A percentile compares a stretch with the other conserved stretches of the same genome.
phyloP scores from a whole-genome alignment of 495 filamentous ascomycete genomes.

The Annulohypoxylon maeteangense region DNA sequence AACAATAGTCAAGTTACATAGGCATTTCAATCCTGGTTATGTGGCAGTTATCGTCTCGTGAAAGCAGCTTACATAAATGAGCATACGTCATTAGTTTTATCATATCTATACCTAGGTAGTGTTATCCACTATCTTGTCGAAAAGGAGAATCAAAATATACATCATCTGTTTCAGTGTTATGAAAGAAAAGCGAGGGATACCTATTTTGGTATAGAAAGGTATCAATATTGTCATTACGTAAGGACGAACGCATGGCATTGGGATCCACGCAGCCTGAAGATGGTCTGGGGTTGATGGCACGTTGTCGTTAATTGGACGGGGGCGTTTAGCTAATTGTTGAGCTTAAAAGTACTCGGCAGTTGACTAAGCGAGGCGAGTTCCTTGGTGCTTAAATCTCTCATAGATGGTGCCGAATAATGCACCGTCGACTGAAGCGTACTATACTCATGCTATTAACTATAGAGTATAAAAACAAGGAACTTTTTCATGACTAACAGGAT shows the following conservation, averaged over 20 bases:
- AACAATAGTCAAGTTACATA: slow-evolving; percentile 1
- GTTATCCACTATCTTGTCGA: neutral
- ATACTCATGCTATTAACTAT: neutral
- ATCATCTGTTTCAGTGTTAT: neutral
- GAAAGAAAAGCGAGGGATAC: neutral
- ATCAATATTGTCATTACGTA: neutral
- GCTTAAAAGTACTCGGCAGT: slow-evolving; percentile 1
- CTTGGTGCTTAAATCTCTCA: neutral
- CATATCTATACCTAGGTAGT: neutral
- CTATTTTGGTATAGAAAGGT: neutral
- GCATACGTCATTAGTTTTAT: neutral
- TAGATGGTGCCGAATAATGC: neutral
- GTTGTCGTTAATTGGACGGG: neutral
- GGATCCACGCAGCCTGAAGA: neutral
- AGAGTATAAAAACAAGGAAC: neutral
- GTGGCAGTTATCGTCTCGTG: neutral
- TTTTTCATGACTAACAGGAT: neutral
- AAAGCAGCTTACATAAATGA: neutral
- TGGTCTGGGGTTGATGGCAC: neutral
- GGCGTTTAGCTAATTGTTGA: neutral
- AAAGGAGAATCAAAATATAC: neutral
- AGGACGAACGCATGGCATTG: neutral
- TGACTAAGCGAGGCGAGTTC: neutral
- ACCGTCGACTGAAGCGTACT: neutral
- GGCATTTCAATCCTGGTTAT: neutral